A percentile compares a stretch with the other conserved stretches of the same genome.
Conservation (phyloP, 2,329 filamentous ascomycete species). For the Falciphora oryzae region DNA sequence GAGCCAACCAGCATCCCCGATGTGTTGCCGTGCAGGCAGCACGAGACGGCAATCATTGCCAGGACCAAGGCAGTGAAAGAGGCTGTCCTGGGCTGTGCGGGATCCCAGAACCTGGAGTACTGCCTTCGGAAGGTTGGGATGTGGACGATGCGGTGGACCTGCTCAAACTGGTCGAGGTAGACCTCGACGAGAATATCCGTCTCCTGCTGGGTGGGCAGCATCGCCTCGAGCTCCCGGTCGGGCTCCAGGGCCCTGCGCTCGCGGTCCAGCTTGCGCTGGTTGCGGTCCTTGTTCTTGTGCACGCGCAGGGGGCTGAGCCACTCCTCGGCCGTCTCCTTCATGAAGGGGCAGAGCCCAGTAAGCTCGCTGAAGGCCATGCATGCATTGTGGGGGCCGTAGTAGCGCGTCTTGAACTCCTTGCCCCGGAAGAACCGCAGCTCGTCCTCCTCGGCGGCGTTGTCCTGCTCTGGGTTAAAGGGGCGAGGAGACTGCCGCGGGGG, state of each 20-base stretch:
- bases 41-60: conserved; percentile 53
- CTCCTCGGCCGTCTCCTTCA: conserved; percentile 57
- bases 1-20: conserved; percentile 51
- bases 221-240: conserved; percentile 43
- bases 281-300: conserved; percentile 47
- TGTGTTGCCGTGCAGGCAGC: conserved; percentile 48
- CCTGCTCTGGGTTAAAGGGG: conserved; percentile 26
- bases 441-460: conserved; percentile 36
- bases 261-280: conserved; percentile 45
- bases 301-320: conserved; percentile 54
- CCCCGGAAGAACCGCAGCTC: conserved; percentile 53
- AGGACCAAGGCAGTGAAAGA: conserved; percentile 55
- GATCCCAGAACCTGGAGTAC: conserved; percentile 51
- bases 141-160: conserved; percentile 45
- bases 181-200: conserved; percentile 27
- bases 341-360: conserved; percentile 52
- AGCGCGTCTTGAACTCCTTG: conserved; percentile 54
- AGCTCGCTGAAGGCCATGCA: conserved; percentile 55
- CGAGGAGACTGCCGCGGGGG: conserved; percentile 16
- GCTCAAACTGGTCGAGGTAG: conserved; percentile 33
- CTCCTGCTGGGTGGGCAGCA: conserved; percentile 31
- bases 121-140: conserved; percentile 51
- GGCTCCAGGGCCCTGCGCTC: conserved; percentile 42
- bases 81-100: conserved; percentile 37
- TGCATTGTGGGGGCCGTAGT: conserved; percentile 55